Evolutionary conservation across 768 basidiomycete genomes (phyloP), one percentile per base, ranked within the genome.

Genomic region (Mycena capillaripes): DNA sequence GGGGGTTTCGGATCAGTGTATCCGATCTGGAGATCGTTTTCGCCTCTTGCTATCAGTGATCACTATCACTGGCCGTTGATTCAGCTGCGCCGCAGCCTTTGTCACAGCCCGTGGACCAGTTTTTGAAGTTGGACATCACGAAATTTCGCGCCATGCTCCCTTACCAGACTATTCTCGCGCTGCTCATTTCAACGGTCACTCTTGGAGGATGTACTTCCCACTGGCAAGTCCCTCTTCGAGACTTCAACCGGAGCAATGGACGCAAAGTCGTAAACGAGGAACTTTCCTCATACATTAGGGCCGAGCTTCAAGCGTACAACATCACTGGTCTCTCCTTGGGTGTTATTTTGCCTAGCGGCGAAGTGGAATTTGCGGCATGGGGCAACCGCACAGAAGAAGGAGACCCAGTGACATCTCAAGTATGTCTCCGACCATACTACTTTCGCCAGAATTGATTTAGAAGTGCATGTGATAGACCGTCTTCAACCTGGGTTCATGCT

Each of bases 371-470:
- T 42, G 79, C 71, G n/a, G 53, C 78, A 1, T 86, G 81, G 80
- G 85, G 85, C 10, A 76, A 78, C n/a, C 78, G 75, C 27, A 79
- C 81, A 4, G 85, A 86, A 69, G 79, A 78, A 4, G 81, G 80
- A 0, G 81, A 81, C 21, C 30, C 70, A 27, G 77, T 83, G 40
- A 81, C 79, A 11, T 59, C 77, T 30, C 80, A 84, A 40, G 85
- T 86, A 30, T 64, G 82, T 61, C 53, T 17, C 40, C 27, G 62
- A 34, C 32, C 25, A 9, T 60, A n/a, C n/a, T 3, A 17, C 2
- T 23, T 34, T 23, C 62, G 34, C 8, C 12, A 30, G 0, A 27
- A 11, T 12, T 61, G 14, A 19, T 14, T 48, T 14, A 19, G 17
- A 55, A 6, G 2, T 50, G 14, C 16, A 25, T 56, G 32, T 21